Evolutionary conservation across 2,329 filamentous ascomycete species (phyloP), one percentile per base, ranked within the genome.

Genomic region (Xylaria hypoxylon): DNA sequence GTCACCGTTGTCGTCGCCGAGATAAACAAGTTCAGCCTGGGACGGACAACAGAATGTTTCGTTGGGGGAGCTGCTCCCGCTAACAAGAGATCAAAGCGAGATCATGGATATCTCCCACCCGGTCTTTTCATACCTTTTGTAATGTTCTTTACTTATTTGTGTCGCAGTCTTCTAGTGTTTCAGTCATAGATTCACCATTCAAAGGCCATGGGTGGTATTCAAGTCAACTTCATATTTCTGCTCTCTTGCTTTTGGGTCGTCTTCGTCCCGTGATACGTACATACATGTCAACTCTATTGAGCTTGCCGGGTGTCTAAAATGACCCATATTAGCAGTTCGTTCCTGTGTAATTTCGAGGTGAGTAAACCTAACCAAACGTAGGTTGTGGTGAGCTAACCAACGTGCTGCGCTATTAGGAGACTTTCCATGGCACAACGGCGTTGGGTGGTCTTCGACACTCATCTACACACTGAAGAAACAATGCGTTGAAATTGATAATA

Each of bases 91-190:
- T 64, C 68, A 64, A 70, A 71, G 71, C 66, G 69, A 74, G 60
- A 64, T 68, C 64, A 70, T 72, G 72, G 73, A 72, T 69, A 74
- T 72, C 73, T 73, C 70, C 68, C 73, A 70, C 70, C 69, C 70
- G 72, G 74, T 74, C 72, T 71, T 76, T 76, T 75, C 72, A 72
- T 74, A 74, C 62, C 62, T 69, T 70, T 75, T 76, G 73, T 76
- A 76, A 76, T 76, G 72, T 75, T 75, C 67, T 73, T 74, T 68
- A 70, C 64, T 75, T 72, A 70, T 67, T 73, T 71, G 44, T 70
- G 68, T 64, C 64, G 64, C 67, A 70, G 69, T 68, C 66, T 73
- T 73, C 67, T 69, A 64, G 64, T 71, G 63, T 61, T 71, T 62
- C 67, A 66, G 60, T 66, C 68, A 70, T 71, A 72, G 70, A 72